Percentiles rank a stretch among this genome's conserved stretches.
These are phyloP conservation scores for Canavalia gladiata DNA, from an alignment of 306 rosid species.

Conservation along the genomic window DNA sequence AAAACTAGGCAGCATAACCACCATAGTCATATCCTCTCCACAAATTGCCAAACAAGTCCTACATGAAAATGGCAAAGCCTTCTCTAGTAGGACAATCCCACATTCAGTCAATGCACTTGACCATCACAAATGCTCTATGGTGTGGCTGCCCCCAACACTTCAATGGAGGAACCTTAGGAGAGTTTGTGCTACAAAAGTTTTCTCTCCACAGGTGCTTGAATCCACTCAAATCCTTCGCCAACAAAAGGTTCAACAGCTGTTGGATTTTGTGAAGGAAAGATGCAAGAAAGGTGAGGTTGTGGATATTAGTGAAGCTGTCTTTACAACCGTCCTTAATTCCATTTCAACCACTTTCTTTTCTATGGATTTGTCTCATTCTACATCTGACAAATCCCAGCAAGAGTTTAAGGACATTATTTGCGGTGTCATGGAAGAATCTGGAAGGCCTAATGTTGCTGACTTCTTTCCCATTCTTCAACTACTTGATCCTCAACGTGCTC, in stretches of 20 bases:
- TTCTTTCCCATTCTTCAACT: slow-evolving; percentile 30
- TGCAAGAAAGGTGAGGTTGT: slow-evolving; percentile 19
- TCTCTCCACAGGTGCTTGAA: slow-evolving; percentile 32
- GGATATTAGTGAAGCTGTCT: slow-evolving; percentile 37
- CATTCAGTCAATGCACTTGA: background rate
- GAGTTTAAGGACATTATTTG: slow-evolving; percentile 6
- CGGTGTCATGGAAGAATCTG: slow-evolving; percentile 23
- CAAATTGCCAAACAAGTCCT: slow-evolving; percentile 38
- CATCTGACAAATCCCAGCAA: slow-evolving; percentile 19
- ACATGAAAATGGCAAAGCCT: background rate
- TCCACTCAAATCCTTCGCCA: slow-evolving; percentile 29
- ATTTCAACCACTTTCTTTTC: slow-evolving; percentile 40
- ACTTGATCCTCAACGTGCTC: slow-evolving; percentile 36
- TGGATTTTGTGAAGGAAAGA: slow-evolving; percentile 26
- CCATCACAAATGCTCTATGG: background rate
- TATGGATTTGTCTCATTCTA: slow-evolving; percentile 16
- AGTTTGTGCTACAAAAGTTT: slow-evolving; percentile 43
- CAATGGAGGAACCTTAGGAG: slow-evolving; percentile 37
- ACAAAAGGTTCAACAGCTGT: slow-evolving; percentile 16
- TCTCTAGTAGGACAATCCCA: slow-evolving; percentile 31
- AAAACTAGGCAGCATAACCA: slow-evolving; percentile 36
- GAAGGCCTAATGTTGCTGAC: slow-evolving; percentile 42
- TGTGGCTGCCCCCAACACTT: background rate
- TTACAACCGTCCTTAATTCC: slow-evolving; percentile 3
- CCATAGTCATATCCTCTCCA: slow-evolving; percentile 45